Evolutionary conservation across 805 yeast species (phyloP).

Genomic region (Candida boidinii): DNA sequence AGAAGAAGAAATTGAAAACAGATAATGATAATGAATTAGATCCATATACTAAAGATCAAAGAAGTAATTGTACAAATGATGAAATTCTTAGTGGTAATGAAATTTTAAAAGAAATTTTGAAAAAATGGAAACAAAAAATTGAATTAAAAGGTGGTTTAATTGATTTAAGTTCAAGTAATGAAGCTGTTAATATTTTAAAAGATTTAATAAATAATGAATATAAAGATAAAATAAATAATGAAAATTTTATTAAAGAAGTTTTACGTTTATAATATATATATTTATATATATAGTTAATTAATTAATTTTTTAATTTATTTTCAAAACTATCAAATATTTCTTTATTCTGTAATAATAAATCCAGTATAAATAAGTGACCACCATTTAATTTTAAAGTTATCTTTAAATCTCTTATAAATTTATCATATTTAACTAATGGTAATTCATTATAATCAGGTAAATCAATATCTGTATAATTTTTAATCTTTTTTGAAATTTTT

Average conservation of each 20-base stretch:
- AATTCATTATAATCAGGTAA: slow-evolving; percentile 4
- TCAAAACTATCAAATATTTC: slow-evolving; percentile 37
- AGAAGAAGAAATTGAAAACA: too few species aligned
- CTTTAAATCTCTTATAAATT: slow-evolving; percentile 33
- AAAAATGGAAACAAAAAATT: slow-evolving; percentile 44
- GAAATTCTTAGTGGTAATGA: slow-evolving; percentile 51
- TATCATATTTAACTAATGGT: slow-evolving; percentile 16
- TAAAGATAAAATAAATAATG: slow-evolving; percentile 13
- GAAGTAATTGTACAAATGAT: slow-evolving; percentile 39
- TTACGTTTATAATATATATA: neutral
- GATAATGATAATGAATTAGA: slow-evolving; percentile 19
- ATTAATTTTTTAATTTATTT: slow-evolving; percentile 10
- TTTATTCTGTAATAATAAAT: slow-evolving; percentile 44
- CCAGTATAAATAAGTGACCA: slow-evolving; percentile 50
- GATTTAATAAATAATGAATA: slow-evolving; percentile 22
- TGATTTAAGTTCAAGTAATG: slow-evolving; percentile 31
- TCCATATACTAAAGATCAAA: slow-evolving; percentile 36
- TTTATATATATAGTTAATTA: neutral
- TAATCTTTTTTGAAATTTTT: neutral
- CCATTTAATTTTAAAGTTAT: slow-evolving; percentile 43
- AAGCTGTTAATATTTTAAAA: slow-evolving; percentile 31
- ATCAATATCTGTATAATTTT: slow-evolving; percentile 1
- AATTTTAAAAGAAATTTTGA: slow-evolving; percentile 38
- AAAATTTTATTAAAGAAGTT: slow-evolving; percentile 37
- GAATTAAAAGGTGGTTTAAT: slow-evolving; percentile 35